Evolutionary conservation across 2,329 filamentous ascomycete species (phyloP), one percentile per base, ranked within the genome.

Genomic region (Orbilia ellipsospora): DNA sequence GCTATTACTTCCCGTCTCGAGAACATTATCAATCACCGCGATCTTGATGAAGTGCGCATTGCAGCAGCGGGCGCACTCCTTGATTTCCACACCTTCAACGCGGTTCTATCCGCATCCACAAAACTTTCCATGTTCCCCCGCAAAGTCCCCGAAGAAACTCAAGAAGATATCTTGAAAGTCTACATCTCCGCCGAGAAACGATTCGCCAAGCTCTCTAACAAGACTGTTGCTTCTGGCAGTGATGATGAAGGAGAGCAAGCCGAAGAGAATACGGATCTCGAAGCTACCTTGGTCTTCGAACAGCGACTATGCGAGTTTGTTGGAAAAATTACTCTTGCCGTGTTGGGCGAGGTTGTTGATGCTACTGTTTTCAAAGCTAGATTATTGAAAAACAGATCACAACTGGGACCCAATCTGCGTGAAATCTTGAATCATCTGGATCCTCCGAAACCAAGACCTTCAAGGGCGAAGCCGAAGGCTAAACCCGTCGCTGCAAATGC

Each of bases 301-400:
- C 91, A 94, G 81, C 88, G 90, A 18, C 87, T 98, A 0, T 98
- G 94, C 82, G 91, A 94, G 79, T 85, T 97, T 26, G 90, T 94
- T 0, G 90, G 89, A 77, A 96, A 95, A 81, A 88, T 96, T 51
- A 91, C 97, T 44, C 87, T 96, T 50, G 91, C 90, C 12, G 89
- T 96, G 20, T 85, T 91, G 8, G 92, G 90, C 18, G 89, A 89
- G 63, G 88, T 93, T 48, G 85, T 97, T 60, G 93, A 96, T 80
- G 83, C 85, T 50, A 85, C 84, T 0, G 88, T 88, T 80, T 86
- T 96, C 42, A 87, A 88, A 77, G 88, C 88, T 79, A 87, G 93
- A 18, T 85, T 99, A 20, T 86, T 90, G 79, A 87, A 92, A 78
- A 97, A 99, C 83, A 90, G 90, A 80, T 85, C 84, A n/a, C 89